These are phyloP conservation scores for Pistacia atlantica DNA, from an alignment of 345 rosid genomes.

Conservation along the genomic window DNA sequence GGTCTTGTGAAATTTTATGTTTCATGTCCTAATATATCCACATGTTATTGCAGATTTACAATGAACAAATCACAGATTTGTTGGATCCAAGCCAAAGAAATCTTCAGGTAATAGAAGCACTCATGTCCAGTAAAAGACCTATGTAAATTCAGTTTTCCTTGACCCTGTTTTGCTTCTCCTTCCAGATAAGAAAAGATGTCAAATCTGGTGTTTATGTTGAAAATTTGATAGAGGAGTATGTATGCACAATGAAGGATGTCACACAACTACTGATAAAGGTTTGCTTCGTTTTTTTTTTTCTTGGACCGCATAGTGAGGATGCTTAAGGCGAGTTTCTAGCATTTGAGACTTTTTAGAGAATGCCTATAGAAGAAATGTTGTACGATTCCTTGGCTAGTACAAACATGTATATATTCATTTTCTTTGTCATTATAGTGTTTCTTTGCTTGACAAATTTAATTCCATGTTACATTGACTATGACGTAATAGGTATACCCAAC, in stretches of 20 bases:
- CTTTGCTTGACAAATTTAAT: no score
- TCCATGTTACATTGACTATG: no score
- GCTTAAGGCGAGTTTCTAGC: slow-evolving; percentile 3
- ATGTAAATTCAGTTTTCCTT: slow-evolving; percentile 14
- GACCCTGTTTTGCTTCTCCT: slow-evolving; percentile 16
- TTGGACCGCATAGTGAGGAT: slow-evolving; percentile 14
- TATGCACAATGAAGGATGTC: slow-evolving; percentile 79
- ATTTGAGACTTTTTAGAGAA: background rate
- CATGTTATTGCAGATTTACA: slow-evolving; percentile 77
- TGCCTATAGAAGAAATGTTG: no score
- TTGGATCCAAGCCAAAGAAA: slow-evolving; percentile 86
- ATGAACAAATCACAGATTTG: slow-evolving; percentile 98
- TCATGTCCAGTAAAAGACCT: background rate
- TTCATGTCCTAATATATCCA: slow-evolving; percentile 14
- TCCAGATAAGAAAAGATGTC: slow-evolving; percentile 95
- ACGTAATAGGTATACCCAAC: no score
- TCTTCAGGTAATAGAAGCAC: slow-evolving; percentile 63
- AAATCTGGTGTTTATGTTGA: slow-evolving; percentile 95
- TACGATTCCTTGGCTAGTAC: no score
- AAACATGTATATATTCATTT: no score
- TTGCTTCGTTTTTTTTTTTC: slow-evolving; percentile 14
- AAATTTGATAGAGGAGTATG: slow-evolving; percentile 79
- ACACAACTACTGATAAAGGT: slow-evolving; percentile 82
- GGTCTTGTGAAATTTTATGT: background rate
- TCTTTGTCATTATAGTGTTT: no score